phyloP scores from a whole-genome alignment of 306 rosid genomes.

The Vigna reflexopilosa region DNA sequence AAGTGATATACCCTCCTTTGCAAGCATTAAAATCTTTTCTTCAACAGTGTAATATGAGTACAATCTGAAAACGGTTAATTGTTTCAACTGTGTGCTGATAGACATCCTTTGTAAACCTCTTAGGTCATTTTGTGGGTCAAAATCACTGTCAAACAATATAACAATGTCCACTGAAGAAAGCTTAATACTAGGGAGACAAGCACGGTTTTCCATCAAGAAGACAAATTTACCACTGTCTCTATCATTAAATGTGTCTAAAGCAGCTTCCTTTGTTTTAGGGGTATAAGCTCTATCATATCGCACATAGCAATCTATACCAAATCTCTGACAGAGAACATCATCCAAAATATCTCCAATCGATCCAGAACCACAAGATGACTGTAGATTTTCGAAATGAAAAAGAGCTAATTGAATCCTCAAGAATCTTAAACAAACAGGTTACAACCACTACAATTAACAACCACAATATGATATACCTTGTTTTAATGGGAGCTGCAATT shows the following conservation, averaged over 20 bases:
- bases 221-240: constrained; percentile 67
- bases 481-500: constrained; percentile 24
- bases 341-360: constrained; percentile 82
- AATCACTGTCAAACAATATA: constrained; percentile 79
- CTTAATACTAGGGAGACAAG: constrained; percentile 67
- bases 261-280: constrained; percentile 57
- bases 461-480: constrained; percentile 1
- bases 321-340: constrained; percentile 67
- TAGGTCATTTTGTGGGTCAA: constrained; percentile 70
- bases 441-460: not conserved
- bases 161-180: constrained; percentile 67
- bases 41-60: constrained; percentile 69
- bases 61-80: constrained; percentile 65
- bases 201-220: constrained; percentile 73
- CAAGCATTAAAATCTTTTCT: constrained; percentile 68
- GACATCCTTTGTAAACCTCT: constrained; percentile 70
- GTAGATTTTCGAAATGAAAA: constrained; percentile 29
- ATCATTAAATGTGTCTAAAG: constrained; percentile 66
- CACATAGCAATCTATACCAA: constrained; percentile 73
- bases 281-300: constrained; percentile 56
- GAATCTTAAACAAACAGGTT: constrained; percentile 21
- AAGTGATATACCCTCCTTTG: constrained; percentile 65
- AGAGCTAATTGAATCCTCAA: constrained; percentile 36
- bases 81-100: constrained; percentile 60
- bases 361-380: constrained; percentile 64